phyloP scores from a whole-genome alignment of 768 basidiomycete genomes.

The Leccinum arenicola region DNA sequence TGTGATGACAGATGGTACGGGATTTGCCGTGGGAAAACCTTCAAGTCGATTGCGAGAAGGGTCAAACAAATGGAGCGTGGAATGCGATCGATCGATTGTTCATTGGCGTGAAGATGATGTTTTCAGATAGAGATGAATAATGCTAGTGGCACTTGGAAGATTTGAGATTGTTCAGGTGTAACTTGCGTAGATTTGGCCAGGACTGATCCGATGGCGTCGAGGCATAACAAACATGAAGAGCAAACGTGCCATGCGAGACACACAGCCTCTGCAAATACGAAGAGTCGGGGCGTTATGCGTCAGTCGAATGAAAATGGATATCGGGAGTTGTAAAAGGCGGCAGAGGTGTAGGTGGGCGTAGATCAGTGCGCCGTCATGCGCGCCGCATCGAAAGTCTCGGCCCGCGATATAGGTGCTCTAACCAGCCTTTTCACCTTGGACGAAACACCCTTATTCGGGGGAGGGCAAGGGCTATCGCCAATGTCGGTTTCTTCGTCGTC shows the following conservation, averaged over 20 bases:
- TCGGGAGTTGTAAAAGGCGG: slow-evolving; percentile 2
- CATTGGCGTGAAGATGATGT: slow-evolving; percentile 19
- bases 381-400: slow-evolving; percentile 68
- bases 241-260: slow-evolving; percentile 15
- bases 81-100: slow-evolving; percentile 25
- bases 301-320: slow-evolving; percentile 5
- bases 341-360: slow-evolving; percentile 11
- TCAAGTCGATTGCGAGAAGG: slow-evolving; percentile 17
- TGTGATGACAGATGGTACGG: slow-evolving; percentile 26
- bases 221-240: slow-evolving; percentile 16
- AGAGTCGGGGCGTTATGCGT: slow-evolving; percentile 12
- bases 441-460: slow-evolving; percentile 56
- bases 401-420: slow-evolving; percentile 49
- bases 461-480: slow-evolving; percentile 87
- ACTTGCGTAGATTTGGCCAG: slow-evolving; percentile 12
- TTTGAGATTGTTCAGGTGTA: slow-evolving; percentile 7
- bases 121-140: slow-evolving; percentile 18
- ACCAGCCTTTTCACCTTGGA: slow-evolving; percentile 58
- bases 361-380: slow-evolving; percentile 47
- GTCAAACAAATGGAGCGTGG: slow-evolving; percentile 33
- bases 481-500: slow-evolving; percentile 78
- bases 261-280: slow-evolving; percentile 10
- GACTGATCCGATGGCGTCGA: slow-evolving; percentile 12
- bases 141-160: slow-evolving; percentile 18
- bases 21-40: slow-evolving; percentile 10